Base-by-base conservation (phyloP, 192 early-diverging fungal species). In the Martensiomyces pterosporus region DNA sequence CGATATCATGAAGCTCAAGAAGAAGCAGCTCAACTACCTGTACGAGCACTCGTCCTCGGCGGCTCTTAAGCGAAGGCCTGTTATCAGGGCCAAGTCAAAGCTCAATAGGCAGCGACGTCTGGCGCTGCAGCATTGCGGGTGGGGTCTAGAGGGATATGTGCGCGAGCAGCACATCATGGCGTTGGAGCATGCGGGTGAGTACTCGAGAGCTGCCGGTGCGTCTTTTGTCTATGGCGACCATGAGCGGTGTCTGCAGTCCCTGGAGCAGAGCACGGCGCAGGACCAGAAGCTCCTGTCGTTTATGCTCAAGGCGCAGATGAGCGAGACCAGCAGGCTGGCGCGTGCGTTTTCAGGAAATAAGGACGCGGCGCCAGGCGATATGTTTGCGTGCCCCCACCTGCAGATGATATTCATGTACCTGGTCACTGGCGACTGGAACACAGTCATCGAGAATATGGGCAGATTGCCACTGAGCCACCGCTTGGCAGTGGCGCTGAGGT, bases 361-460 rank as follows among this genome's bases (percentile, higher is more conserved):
- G 14, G 35, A 39, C 14, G 43, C 49, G 18, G 46, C 34, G 35
- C 61, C 41, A 19, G 47, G 34, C 23, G 79, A 60, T 26, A 74
- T 75, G 55, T 75, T 64, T 25, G 15, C 16, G 13, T 64, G 57
- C 40, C 88, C 94, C 15, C 90, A 95, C 47, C 57, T 97, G 41
- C 68, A 85, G 27, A 85, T 89, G 26, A 91, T 99, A 4, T 97
- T 99, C 60, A 82, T 85, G 27, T 85, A 91, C 36, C 79, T 97
- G 49, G 79, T 88, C 9, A 86, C 83, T 1, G 84, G 83, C 19
- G 77, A 92, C 66, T 99, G 94, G 94, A 43, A 51, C 2, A 69
- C 72, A 8, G 89, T 95, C 2, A 48, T 97, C 27, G 69, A 77
- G 19, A 87, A 89, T 38, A 60, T 64, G 61, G 55, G 78, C 14